Base-by-base conservation (phyloP, 495 filamentous ascomycete genomes). In the Penicillium cinerascens region DNA sequence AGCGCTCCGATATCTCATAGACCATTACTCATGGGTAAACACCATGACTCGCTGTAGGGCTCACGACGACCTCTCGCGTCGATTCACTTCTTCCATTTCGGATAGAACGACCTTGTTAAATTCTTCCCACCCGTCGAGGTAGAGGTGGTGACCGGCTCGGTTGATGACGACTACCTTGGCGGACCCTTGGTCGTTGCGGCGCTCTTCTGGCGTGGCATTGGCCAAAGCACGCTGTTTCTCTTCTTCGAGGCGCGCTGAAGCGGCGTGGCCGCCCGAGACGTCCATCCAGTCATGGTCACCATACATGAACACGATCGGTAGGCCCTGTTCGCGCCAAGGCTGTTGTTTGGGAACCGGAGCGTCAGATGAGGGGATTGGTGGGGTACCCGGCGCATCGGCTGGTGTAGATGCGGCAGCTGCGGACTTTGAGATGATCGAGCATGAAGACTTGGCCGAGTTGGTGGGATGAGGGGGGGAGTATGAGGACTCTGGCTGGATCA, bases 261-360 rank as follows among this genome's bases (percentile, higher is more conserved):
- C 84, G 0, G 88, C 90, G 53, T 81, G 85, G 1, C 93, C 93
- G 15, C 92, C 95, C 0, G 81, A 81, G 11, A 92, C 82, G 59
- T 97, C 95, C 93, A 98, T 97, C 93, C 93, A 98, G 74, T 98
- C 93, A 60, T 91, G 82, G 60, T 96, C 91, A 49, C 93, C 93
- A 61, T 98, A 98, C 86, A 97, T 88, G 60, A 97, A 81, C 10
- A 97, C 81, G 26, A 96, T 76, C 0, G 93, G 93, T 46, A 91
- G 75, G 4, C 92, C 92, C 3, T 79, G 87, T 61, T 95, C 90
- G 7, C 81, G 74, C 39, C 56, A 58, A 43, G 71, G 58, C 1
- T 48, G 48, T 16, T 54, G 37, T 16, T 16, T 7, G 1, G 37
- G 37, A 17, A 17, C 39, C n/a, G 55, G 33, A 4, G 63, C 17